A percentile compares a stretch with the other conserved stretches of the same genome.
phyloP scores from a whole-genome alignment of 805 yeast species.

The Metschnikowia drakensbergensis region DNA sequence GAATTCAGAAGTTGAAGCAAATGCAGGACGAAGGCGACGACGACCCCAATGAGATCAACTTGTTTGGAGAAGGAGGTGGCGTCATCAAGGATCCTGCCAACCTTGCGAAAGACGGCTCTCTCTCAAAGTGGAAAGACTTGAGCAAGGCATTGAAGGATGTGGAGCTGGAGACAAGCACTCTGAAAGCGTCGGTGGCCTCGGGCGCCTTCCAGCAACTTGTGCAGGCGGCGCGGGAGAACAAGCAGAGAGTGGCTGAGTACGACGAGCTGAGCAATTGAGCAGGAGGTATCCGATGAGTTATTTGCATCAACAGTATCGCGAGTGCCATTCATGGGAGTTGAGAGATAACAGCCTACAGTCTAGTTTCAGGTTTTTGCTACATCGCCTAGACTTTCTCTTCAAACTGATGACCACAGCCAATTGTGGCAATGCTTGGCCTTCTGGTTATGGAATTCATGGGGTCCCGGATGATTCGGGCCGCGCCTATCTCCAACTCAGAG shows the following conservation, averaged over 20 bases:
- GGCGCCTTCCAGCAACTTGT: slow-evolving; percentile 68
- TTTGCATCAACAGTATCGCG: too few species aligned
- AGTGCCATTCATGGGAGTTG: too few species aligned
- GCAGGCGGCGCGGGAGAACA: slow-evolving; percentile 59
- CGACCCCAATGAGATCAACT: slow-evolving; percentile 44
- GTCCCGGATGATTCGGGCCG: too few species aligned
- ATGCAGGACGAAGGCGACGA: slow-evolving; percentile 53
- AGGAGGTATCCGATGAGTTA: neutral
- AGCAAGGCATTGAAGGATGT: slow-evolving; percentile 22
- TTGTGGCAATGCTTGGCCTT: too few species aligned
- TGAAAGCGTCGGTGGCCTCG: slow-evolving; percentile 42
- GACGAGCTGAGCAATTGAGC: slow-evolving; percentile 4
- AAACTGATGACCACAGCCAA: too few species aligned
- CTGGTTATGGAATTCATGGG: too few species aligned
- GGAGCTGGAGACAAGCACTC: slow-evolving; percentile 5
- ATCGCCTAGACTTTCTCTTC: too few species aligned
- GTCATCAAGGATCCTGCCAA: slow-evolving; percentile 11
- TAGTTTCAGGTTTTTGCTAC: too few species aligned
- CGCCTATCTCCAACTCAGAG: too few species aligned
- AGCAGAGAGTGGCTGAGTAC: slow-evolving; percentile 38
- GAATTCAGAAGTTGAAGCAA: slow-evolving; percentile 66
- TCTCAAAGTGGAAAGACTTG: slow-evolving; percentile 31
- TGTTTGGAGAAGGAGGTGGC: slow-evolving; percentile 35
- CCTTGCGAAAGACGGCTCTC: slow-evolving; percentile 8
- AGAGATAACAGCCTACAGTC: too few species aligned